Conservation (phyloP, 2,329 filamentous ascomycete genomes). For the Nakataea oryzae region DNA sequence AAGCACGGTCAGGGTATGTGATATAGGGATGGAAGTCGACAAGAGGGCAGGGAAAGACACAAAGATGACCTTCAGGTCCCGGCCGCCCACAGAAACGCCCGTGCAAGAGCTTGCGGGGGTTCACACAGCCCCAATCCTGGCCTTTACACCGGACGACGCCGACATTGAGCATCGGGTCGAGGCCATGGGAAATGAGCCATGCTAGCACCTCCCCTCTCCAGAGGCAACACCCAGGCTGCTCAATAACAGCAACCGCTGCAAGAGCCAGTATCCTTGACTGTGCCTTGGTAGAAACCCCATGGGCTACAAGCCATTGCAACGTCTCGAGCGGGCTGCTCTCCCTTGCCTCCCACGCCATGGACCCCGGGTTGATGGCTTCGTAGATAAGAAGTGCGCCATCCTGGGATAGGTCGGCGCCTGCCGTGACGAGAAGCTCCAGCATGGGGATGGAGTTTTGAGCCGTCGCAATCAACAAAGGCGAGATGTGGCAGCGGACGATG, state of each 20-base stretch:
- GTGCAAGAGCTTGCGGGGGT: background rate
- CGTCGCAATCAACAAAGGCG: background rate
- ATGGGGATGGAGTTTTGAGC: background rate
- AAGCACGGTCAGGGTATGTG: rapidly evolving
- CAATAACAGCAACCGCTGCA: background rate
- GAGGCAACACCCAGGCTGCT: background rate
- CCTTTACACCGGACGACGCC: background rate
- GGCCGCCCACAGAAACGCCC: no score
- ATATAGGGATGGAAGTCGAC: background rate
- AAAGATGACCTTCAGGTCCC: no score
- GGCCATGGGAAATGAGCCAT: background rate
- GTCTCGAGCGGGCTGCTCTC: background rate
- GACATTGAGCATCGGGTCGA: background rate
- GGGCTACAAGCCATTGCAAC: background rate
- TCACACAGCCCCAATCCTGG: background rate
- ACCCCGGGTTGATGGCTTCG: background rate
- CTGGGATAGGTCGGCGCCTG: background rate
- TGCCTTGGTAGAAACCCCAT: background rate
- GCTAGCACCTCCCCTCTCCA: background rate
- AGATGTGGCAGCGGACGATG: background rate
- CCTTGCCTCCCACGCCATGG: background rate
- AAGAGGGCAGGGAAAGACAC: background rate
- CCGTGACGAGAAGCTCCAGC: background rate
- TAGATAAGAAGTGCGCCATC: background rate
- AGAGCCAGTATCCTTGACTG: background rate